Evolutionary conservation across 257 asterid genomes (phyloP).

Genomic region (Fraxinus pennsylvanica): DNA sequence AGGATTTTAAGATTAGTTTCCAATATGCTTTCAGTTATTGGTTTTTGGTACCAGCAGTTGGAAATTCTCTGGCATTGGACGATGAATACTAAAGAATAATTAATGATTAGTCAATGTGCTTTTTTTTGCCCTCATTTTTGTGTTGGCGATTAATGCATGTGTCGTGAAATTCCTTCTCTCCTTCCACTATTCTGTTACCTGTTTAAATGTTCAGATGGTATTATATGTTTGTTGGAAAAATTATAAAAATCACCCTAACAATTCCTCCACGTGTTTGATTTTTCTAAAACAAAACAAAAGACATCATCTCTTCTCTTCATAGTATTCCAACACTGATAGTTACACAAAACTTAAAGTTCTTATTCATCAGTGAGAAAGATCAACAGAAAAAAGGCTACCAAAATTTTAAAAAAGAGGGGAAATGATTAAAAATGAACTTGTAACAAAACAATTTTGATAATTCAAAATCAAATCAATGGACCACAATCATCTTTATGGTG

Average conservation of each 20-base stretch:
- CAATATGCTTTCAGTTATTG: too few species aligned
- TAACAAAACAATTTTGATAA: not conserved
- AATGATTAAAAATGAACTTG: not conserved
- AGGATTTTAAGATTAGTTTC: too few species aligned
- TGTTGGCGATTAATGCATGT: too few species aligned
- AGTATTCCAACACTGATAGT: not conserved
- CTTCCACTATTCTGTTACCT: too few species aligned
- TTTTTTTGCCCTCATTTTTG: too few species aligned
- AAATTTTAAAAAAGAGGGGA: not conserved
- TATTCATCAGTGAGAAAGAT: not conserved
- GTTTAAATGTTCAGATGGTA: not conserved
- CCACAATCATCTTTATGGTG: not conserved
- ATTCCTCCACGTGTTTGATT: not conserved
- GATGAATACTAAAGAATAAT: too few species aligned
- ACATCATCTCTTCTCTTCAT: not conserved
- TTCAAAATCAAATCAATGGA: not conserved
- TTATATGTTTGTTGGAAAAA: not conserved
- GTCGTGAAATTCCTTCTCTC: too few species aligned
- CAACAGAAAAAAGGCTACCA: not conserved
- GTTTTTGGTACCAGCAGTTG: too few species aligned
- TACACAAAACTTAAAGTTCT: not conserved
- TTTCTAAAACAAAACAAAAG: not conserved
- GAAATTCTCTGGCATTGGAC: too few species aligned
- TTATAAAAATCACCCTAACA: not conserved
- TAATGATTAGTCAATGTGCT: too few species aligned